Evolutionary conservation across 306 rosid species (phyloP), one percentile per base, ranked within the genome.

Genomic region (Dalbergia cultrata): DNA sequence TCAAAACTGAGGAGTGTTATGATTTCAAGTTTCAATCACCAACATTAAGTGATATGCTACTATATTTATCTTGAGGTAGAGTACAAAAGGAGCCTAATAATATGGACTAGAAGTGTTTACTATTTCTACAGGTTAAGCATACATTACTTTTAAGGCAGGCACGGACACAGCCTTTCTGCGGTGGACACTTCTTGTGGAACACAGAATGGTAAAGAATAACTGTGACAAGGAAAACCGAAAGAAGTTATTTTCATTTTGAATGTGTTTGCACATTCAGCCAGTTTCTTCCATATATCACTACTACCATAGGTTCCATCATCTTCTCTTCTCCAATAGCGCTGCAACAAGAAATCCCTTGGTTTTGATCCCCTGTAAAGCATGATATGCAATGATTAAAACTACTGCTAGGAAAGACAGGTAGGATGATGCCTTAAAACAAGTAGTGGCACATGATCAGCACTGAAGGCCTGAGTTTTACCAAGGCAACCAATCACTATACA

Each of bases 101-200:
- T 67, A 73, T 67, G 61, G 44, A 68, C 33, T 14, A 43, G 63
- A 71, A 72, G 43, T 59, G 13, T 76, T 26, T 26, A 26, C 44
- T 75, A 66, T 52, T 74, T 81, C 69, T 71, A 81, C 50, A 70
- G 76, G 75, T 71, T 85, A 82, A 85, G 95, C 90, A 81, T 92
- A 89, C 90, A 89, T 95, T 95, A 95, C 99, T 95, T 95, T 95
- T 95, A 87, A 95, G 96, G 93, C 93, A 89, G 74, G 99, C 99
- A 80, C 99, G 99, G 13, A 89, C 88, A 47, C 90, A 93, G 88
- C 96, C 93, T 85, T 67, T 90, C 79, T 85, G 90, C 52, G 89
- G 94, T 71, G 81, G 91, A 82, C 94, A 93, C 86, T 85, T 90
- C 81, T 90, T 91, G 91, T 95, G 99, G 75, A 81, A 83, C 89